Evolutionary conservation across 2,329 filamentous ascomycete genomes (phyloP).

Genomic region (Verruconis gallopava): DNA sequence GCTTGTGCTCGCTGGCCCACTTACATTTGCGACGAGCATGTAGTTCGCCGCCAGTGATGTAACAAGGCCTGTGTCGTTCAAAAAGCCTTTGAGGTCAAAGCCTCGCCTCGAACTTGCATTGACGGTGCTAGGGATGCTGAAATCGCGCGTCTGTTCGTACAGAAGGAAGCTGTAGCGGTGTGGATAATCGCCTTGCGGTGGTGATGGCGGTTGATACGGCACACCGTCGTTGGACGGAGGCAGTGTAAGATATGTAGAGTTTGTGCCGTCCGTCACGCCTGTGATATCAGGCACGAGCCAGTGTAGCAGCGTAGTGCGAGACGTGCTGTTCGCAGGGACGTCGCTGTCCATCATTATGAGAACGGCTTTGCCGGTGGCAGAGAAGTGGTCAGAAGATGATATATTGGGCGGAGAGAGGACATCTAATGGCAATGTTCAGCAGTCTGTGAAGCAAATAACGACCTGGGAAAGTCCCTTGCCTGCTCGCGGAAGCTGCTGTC

Average conservation of each 20-base stretch:
- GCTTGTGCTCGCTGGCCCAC: conserved; percentile 12
- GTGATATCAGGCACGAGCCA: conserved; percentile 20
- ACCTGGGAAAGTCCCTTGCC: conserved; percentile 14
- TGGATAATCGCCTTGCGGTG: conserved; percentile 12
- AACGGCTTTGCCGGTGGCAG: conserved; percentile 12
- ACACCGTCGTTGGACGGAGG: conserved; percentile 3
- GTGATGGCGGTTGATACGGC: conserved; percentile 5
- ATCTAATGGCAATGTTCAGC: conserved; percentile 14
- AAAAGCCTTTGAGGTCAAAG: conserved; percentile 25
- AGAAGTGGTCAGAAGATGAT: conserved; percentile 11
- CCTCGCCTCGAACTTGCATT: conserved; percentile 19
- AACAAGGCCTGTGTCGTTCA: conserved; percentile 19
- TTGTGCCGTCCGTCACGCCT: neutral
- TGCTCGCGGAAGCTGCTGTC: conserved; percentile 20
- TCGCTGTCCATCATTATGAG: conserved; percentile 22
- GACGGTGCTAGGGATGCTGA: conserved; percentile 19
- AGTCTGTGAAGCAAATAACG: conserved; percentile 15
- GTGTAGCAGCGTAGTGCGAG: conserved; percentile 20
- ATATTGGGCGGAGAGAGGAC: conserved; percentile 13
- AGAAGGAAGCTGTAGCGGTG: conserved; percentile 24
- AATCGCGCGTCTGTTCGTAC: conserved; percentile 17
- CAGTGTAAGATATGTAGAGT: neutral
- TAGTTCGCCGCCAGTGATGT: conserved; percentile 25
- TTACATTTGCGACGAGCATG: conserved; percentile 24
- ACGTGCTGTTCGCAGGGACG: conserved; percentile 21